These are phyloP conservation scores for Phytophthora quininea DNA, from an alignment of 352 stramenopile genomes.

Conservation along the genomic window DNA sequence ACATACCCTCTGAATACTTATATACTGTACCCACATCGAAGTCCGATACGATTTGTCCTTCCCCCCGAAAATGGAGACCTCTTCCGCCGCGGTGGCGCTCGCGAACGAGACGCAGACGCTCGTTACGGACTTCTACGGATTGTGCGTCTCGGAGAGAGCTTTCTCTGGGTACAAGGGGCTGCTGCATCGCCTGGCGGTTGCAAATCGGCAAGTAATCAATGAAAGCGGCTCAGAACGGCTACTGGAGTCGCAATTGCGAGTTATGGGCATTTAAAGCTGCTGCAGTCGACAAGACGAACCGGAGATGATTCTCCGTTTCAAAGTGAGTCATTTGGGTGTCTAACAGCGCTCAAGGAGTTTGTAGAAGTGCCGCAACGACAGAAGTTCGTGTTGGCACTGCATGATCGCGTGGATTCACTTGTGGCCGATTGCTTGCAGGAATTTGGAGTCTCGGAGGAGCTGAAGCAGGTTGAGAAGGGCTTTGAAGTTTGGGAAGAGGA, in stretches of 20 bases:
- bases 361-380: constrained; percentile 25
- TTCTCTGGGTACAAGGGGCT: constrained; percentile 19
- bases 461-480: constrained; percentile 4
- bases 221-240: neutral
- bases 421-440: constrained; percentile 1
- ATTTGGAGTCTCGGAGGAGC: constrained; percentile 1
- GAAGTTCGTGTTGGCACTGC: constrained; percentile 27
- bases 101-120: constrained; percentile 12
- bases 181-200: constrained; percentile 3
- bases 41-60: no score
- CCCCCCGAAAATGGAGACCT: no score
- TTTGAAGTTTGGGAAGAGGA: constrained; percentile 8
- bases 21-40: no score
- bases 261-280: constrained; percentile 17
- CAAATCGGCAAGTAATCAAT: neutral
- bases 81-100: neutral
- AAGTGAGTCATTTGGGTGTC: constrained; percentile 1
- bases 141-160: constrained; percentile 1
- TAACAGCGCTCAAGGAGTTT: constrained; percentile 15
- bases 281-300: constrained; percentile 14
- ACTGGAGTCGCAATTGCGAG: constrained; percentile 11
- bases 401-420: constrained; percentile 27
- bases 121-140: constrained; percentile 5
- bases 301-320: neutral
- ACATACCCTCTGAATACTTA: no score